A percentile compares a stretch with the other conserved stretches of the same genome.
These are phyloP conservation scores for Plasmodium ovale DNA, from an alignment of 169 alveolate genomes.

Conservation along the genomic window DNA sequence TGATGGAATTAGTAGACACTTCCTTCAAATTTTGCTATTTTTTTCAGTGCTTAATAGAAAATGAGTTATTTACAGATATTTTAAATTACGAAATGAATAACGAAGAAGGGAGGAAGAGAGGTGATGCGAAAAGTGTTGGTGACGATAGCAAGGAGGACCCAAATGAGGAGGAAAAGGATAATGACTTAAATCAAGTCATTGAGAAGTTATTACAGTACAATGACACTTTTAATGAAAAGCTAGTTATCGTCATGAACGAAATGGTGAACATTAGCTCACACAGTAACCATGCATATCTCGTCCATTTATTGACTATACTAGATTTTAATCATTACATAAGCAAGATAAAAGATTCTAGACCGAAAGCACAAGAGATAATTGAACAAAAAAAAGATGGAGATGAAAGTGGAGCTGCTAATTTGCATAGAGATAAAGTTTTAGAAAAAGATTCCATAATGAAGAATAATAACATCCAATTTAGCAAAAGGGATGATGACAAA, in stretches of 20 bases:
- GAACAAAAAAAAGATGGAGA: background rate
- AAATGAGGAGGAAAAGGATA: constrained; percentile 29
- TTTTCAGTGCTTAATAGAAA: constrained; percentile 74
- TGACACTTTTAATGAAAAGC: constrained; percentile 66
- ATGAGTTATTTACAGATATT: constrained; percentile 73
- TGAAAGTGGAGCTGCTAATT: constrained; percentile 2
- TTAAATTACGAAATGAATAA: constrained; percentile 47
- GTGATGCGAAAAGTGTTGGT: background rate
- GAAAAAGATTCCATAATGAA: background rate
- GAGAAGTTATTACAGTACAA: constrained; percentile 68
- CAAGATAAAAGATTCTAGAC: constrained; percentile 64
- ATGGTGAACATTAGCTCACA: constrained; percentile 61
- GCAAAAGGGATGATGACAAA: constrained; percentile 52
- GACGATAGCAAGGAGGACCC: background rate
- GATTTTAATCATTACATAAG: constrained; percentile 64
- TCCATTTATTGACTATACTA: constrained; percentile 60
- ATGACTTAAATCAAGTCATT: constrained; percentile 67
- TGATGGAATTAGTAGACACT: constrained; percentile 47
- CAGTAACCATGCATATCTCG: constrained; percentile 67
- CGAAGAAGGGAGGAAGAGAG: background rate
- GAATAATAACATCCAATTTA: background rate
- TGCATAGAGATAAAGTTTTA: background rate
- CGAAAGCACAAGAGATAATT: background rate
- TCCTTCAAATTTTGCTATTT: constrained; percentile 75
- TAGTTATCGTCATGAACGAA: constrained; percentile 56